Evolutionary conservation across 352 stramenopile species (phyloP).

Genomic region (Phytophthora uliginosa): DNA sequence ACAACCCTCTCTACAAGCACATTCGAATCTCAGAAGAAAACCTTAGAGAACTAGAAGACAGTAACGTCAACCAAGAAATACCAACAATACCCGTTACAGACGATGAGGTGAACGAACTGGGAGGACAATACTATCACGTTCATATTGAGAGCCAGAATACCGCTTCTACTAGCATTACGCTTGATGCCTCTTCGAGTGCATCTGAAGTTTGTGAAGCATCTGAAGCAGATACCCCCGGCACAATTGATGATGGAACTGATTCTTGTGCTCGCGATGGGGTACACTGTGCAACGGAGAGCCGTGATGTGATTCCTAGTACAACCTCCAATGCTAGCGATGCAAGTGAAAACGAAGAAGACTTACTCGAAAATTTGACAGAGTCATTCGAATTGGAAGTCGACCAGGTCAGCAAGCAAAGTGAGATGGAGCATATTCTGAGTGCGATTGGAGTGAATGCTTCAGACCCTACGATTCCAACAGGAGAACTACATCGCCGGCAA

Average conservation of each 20-base stretch:
- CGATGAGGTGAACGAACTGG: conserved; percentile 8
- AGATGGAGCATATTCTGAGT: too few relatives aligned
- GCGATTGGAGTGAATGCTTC: too few relatives aligned
- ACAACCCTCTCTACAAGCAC: conserved; percentile 11
- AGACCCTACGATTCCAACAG: too few relatives aligned
- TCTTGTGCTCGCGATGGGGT: neutral
- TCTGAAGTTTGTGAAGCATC: neutral
- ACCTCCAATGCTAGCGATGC: conserved; percentile 1
- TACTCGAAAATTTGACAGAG: conserved; percentile 14
- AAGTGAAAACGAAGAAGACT: conserved; percentile 1
- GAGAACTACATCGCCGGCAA: too few relatives aligned
- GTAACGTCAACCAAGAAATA: neutral
- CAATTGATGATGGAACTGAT: too few relatives aligned
- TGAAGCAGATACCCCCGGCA: too few relatives aligned
- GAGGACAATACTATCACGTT: conserved; percentile 1
- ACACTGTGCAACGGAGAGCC: neutral
- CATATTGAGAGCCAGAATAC: neutral
- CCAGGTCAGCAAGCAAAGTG: neutral
- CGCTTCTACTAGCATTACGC: neutral
- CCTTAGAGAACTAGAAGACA: neutral
- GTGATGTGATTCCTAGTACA: neutral
- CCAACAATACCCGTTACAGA: conserved; percentile 11
- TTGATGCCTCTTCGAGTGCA: neutral
- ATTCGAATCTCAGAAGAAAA: conserved; percentile 20
- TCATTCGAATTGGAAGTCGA: conserved; percentile 15